Evolutionary conservation across 148 eudicot species (phyloP).

Genomic region (Amaranthus palmeri): DNA sequence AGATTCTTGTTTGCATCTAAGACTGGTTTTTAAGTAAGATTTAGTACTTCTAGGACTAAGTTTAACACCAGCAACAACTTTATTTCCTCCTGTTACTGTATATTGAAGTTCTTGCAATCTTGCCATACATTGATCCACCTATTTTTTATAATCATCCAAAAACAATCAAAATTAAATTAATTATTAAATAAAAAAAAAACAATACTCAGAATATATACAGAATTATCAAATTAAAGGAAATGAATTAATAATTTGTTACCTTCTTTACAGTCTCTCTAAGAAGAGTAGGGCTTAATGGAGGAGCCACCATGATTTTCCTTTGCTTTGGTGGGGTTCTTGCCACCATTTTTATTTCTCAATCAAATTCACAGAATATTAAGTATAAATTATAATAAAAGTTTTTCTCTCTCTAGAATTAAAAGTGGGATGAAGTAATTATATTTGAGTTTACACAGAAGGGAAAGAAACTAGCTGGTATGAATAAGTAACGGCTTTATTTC

Average conservation of each 20-base stretch:
- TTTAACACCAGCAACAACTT: constrained; percentile 53
- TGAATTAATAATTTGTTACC: constrained; percentile 33
- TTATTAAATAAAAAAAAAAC: background rate
- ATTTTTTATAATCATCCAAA: background rate
- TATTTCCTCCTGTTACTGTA: constrained; percentile 71
- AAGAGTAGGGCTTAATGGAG: constrained; percentile 71
- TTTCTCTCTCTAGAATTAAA: constrained; percentile 16
- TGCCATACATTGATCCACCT: constrained; percentile 94
- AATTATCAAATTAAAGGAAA: background rate
- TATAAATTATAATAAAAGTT: background rate
- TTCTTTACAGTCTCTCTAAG: constrained; percentile 69
- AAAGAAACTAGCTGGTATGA: constrained; percentile 15
- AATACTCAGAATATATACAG: background rate
- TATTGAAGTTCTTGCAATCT: constrained; percentile 88
- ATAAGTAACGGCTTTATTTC: constrained; percentile 24
- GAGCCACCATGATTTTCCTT: constrained; percentile 46
- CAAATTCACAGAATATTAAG: background rate
- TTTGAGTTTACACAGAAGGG: constrained; percentile 11
- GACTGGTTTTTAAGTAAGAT: constrained; percentile 54
- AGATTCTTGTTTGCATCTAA: constrained; percentile 80
- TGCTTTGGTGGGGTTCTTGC: constrained; percentile 83
- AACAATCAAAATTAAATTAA: background rate
- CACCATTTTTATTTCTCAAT: constrained; percentile 46
- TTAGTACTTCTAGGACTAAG: constrained; percentile 66
- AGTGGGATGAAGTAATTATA: constrained; percentile 16